Percentiles rank a stretch among this genome's conserved stretches.
Conservation (phyloP, 2,329 filamentous ascomycete genomes). For the Epichloe amarillans region DNA sequence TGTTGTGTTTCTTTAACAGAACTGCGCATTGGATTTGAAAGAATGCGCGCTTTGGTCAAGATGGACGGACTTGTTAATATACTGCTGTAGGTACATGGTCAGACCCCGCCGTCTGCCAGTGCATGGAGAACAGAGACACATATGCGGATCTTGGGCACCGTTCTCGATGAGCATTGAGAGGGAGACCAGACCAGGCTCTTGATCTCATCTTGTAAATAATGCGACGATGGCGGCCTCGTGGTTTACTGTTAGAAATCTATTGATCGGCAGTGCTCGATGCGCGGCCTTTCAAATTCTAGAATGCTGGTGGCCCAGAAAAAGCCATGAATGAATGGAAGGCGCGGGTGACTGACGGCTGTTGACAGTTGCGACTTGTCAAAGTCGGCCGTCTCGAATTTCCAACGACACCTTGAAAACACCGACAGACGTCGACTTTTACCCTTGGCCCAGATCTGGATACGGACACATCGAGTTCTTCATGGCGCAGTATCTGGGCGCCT, state of each 20-base stretch:
- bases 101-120: neutral
- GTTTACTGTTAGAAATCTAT: neutral
- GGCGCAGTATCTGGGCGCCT: conserved; percentile 13
- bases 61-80: conserved; percentile 1
- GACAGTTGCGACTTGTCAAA: neutral
- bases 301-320: neutral
- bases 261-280: neutral
- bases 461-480: conserved; percentile 1
- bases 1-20: neutral
- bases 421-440: neutral
- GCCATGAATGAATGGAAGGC: neutral
- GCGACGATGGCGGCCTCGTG: neutral
- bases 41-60: neutral
- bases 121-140: neutral
- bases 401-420: neutral
- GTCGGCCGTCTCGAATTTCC: neutral
- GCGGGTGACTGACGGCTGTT: neutral
- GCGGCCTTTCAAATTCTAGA: neutral
- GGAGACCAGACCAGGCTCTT: neutral
- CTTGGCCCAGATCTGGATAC: neutral
- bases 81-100: neutral
- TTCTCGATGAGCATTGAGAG: neutral
- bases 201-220: neutral
- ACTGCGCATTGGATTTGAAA: neutral
- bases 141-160: neutral